A percentile compares a stretch with the other conserved stretches of the same genome.
Evolutionary conservation across 2,329 filamentous ascomycete genomes (phyloP).

Genomic region (Fusarium devonianum): DNA sequence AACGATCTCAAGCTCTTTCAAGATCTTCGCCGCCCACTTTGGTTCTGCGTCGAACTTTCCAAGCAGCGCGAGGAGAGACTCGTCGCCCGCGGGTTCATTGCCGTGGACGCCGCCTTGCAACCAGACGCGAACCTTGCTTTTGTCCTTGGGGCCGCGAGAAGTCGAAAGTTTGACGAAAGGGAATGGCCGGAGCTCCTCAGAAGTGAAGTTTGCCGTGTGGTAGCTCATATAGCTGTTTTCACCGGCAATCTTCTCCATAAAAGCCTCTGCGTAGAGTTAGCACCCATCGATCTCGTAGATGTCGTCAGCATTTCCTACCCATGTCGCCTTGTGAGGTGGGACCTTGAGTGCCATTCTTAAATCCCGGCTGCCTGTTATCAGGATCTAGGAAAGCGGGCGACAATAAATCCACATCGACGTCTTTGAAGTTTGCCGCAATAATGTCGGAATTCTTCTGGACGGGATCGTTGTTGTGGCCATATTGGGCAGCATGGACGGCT

Average conservation of each 20-base stretch:
- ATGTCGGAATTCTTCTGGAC: conserved; percentile 6
- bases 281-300: fast-evolving
- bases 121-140: conserved; percentile 42
- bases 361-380: conserved; percentile 3
- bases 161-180: conserved; percentile 28
- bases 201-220: conserved; percentile 26
- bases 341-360: conserved; percentile 26
- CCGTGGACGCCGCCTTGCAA: conserved; percentile 46
- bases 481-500: conserved; percentile 14
- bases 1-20: conserved; percentile 42
- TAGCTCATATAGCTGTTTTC: conserved; percentile 29
- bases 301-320: neutral
- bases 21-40: conserved; percentile 41
- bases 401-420: conserved; percentile 22
- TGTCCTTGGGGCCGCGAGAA: conserved; percentile 1
- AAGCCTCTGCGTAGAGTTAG: conserved; percentile 10
- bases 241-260: conserved; percentile 11
- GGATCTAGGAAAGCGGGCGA: conserved; percentile 17
- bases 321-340: conserved; percentile 27
- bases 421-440: conserved; percentile 27
- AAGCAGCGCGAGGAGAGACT: conserved; percentile 42
- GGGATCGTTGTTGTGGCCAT: conserved; percentile 26
- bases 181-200: conserved; percentile 25
- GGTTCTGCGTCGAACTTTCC: conserved; percentile 42
- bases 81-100: conserved; percentile 45